These are phyloP conservation scores for Picochlorum sp. DNA, from an alignment of 139 green algal genomes.

Conservation along the genomic window DNA sequence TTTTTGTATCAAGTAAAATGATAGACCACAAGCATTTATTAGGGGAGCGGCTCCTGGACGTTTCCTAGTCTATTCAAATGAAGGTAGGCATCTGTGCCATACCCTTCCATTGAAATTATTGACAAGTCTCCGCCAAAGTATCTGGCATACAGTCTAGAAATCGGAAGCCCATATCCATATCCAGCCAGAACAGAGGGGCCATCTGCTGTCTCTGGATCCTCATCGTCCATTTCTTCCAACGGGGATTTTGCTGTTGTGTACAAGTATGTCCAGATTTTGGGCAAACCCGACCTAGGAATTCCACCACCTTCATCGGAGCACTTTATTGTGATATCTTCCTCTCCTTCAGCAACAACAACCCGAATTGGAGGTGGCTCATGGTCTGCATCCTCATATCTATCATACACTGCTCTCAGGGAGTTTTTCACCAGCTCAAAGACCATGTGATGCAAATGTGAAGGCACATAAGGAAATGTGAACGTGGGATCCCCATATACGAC, in stretches of 20 bases:
- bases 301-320: constrained; percentile 93
- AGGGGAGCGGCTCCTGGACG: constrained; percentile 87
- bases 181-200: constrained; percentile 62
- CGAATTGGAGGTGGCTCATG: constrained; percentile 72
- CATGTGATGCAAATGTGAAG: constrained; percentile 96
- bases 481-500: constrained; percentile 80
- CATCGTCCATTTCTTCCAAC: constrained; percentile 45
- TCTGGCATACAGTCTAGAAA: constrained; percentile 73
- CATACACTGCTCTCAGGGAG: constrained; percentile 82
- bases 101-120: constrained; percentile 97
- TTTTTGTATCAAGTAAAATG: too few species aligned
- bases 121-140: constrained; percentile 98
- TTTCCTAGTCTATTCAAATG: constrained; percentile 94
- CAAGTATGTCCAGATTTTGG: constrained; percentile 97
- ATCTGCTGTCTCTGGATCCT: constrained; percentile 18
- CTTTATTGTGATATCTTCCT: constrained; percentile 98
- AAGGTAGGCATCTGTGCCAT: constrained; percentile 97
- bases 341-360: constrained; percentile 89
- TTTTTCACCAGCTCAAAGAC: constrained; percentile 93
- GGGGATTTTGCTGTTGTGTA: constrained; percentile 85
- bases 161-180: constrained; percentile 96
- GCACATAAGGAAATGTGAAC: constrained; percentile 94
- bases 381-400: constrained; percentile 69
- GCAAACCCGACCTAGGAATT: constrained; percentile 83
- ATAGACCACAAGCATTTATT: constrained; percentile 15